Evolutionary conservation across 345 rosid species (phyloP), one percentile per base, ranked within the genome.

Genomic region (Reutealis trisperma): DNA sequence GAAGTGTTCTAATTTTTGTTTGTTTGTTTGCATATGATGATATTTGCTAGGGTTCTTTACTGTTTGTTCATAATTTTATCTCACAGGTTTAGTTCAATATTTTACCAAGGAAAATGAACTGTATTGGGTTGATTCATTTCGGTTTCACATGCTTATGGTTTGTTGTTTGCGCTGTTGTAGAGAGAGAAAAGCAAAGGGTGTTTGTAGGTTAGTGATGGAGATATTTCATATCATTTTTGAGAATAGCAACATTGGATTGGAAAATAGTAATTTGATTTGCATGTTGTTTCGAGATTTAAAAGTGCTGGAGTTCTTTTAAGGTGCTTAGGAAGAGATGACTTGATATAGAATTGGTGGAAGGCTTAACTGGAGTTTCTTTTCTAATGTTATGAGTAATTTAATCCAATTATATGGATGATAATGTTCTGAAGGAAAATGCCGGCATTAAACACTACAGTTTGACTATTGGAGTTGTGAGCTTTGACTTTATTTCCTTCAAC

Each of bases 241-340:
- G 51, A 22, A 22, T 16, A 22, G 55, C 25, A 37, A 22, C 45
- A 10, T 67, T 42, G 15, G 54, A 18, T 37, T 65, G 63, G 44
- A 25, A 75, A 22, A 24, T 47, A 6, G 64, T 8, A 22, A 6
- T 21, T 10, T 41, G 11, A 6, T 21, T 10, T 41, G 11, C 1
- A 7, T 30, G 18, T 63, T 37, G 27, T 57, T 37, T 57, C 6
- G 49, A 52, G 41, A 54, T 32, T 55, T 34, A 0, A 34, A 54
- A 63, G 70, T n/a, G 78, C 22, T 55, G 21, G 34, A 65, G 62
- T n/a, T 67, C 52, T 21, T 55, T 27, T 42, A 25, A 21, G 51
- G 72, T 75, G 67, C 73, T 60, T 16, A 59, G 27, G 25, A 67
- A 67, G 66, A 57, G 73, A 42, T 55, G 61, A 30, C 70, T 18